Percentiles rank a stretch among this genome's conserved stretches.
Conservation (phyloP, 2,329 filamentous ascomycete species). For the Botryotinia calthae region DNA sequence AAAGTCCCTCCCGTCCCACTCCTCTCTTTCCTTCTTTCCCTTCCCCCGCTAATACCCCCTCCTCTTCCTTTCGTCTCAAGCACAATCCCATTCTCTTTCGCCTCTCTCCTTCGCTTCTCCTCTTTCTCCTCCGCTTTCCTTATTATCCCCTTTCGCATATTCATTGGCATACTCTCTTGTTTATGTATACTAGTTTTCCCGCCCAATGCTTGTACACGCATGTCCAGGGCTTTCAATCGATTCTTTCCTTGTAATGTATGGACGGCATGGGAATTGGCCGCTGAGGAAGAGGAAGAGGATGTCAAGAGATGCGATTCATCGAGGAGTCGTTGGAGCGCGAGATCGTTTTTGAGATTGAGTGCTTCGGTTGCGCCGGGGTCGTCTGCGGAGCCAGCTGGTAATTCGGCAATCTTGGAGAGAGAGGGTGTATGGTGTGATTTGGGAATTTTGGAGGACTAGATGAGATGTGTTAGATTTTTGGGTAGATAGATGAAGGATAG, state of each 20-base stretch:
- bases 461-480: not conserved
- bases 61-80: slow-evolving; percentile 61
- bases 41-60: slow-evolving; percentile 47
- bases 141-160: slow-evolving; percentile 79
- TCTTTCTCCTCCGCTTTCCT: slow-evolving; percentile 66
- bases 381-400: slow-evolving; percentile 32
- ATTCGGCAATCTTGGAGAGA: slow-evolving; percentile 27
- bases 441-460: slow-evolving; percentile 36
- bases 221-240: slow-evolving; percentile 76
- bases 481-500: not conserved
- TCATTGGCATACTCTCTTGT: slow-evolving; percentile 87
- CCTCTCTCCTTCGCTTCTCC: slow-evolving; percentile 69
- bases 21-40: slow-evolving; percentile 46
- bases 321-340: slow-evolving; percentile 86
- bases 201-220: slow-evolving; percentile 78
- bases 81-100: slow-evolving; percentile 86
- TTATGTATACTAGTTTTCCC: slow-evolving; percentile 71
- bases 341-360: slow-evolving; percentile 80
- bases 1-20: slow-evolving; percentile 51
- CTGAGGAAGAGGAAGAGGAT: slow-evolving; percentile 38
- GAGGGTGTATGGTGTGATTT: slow-evolving; percentile 20
- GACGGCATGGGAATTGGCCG: slow-evolving; percentile 42
- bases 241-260: slow-evolving; percentile 58
- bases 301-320: slow-evolving; percentile 87
- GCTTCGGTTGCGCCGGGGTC: slow-evolving; percentile 59